Base-by-base conservation (phyloP, 2,329 filamentous ascomycete genomes). In the Harringtonia lauricola region DNA sequence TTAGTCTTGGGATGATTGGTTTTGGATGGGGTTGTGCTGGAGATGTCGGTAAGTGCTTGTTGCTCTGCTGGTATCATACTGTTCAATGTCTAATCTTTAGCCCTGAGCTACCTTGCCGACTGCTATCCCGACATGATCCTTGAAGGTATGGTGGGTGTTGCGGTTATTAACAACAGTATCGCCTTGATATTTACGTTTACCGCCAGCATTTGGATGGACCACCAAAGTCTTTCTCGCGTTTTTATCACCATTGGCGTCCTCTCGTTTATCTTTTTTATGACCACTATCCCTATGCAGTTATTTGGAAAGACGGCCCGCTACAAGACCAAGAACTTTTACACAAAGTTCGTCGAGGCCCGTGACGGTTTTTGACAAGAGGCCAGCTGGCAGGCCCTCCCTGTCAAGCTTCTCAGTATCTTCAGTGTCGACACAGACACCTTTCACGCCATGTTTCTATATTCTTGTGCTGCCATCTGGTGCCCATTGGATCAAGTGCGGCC, bases 301-400 rank as follows among this genome's bases (percentile, higher is more conserved):
- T 43, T 15, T n/a, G 41, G 41, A 14, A 43, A 43, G 41, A 30
- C 14, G 1, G 41, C 41, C 10, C 41, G 41, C n/a, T 36, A 36
- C 28, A 43, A 39, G 41, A 43, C 41, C 8, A 43, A 43, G 19
- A 31, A 33, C 2, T 13, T 24, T 15, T 43, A 43, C 19, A 22
- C 18, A 8, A 33, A 33, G 15, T 43, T 43, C 15, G 18, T 43
- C 12, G 29, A 33, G 19, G 29, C 21, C 13, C 41, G 41, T 9
- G 41, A 43, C 9, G 36, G 41, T 14, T 38, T 43, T 59, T 44
- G 59, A 40, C 37, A 39, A 24, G 36, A 29, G 15, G 3, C 14
- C 14, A n/a, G 19, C 22, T 38, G 36, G 3, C 6, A n/a, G 9
- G 21, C 26, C 21, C 10, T 12, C 36, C 17, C 19, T 14, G n/a